Evolutionary conservation across 495 filamentous ascomycete genomes (phyloP).

Genomic region (Daldinia loculata): DNA sequence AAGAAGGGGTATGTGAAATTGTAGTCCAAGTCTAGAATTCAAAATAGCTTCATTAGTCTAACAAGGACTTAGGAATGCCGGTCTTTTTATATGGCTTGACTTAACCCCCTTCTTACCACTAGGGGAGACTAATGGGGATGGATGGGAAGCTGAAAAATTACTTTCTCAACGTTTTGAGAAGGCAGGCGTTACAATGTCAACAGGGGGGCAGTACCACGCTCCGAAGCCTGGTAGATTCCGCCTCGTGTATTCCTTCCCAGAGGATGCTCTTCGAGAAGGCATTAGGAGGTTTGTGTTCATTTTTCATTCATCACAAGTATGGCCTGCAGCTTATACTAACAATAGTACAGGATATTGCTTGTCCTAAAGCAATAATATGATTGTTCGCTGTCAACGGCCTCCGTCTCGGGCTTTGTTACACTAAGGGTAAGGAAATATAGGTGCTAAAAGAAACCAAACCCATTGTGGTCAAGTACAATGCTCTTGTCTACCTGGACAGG

Average conservation of each 20-base stretch:
- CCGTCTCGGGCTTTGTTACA: background rate
- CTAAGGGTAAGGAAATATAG: background rate
- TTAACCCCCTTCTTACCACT: slow-evolving; percentile 48
- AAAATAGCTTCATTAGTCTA: background rate
- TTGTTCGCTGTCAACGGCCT: background rate
- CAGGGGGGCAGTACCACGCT: slow-evolving; percentile 53
- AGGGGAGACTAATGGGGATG: slow-evolving; percentile 34
- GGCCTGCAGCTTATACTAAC: background rate
- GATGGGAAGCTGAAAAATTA: slow-evolving; percentile 43
- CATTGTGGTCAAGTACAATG: background rate
- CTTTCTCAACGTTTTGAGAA: slow-evolving; percentile 50
- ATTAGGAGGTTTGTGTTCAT: slow-evolving; percentile 51
- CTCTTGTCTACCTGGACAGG: background rate
- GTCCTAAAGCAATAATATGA: background rate
- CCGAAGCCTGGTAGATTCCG: slow-evolving; percentile 62
- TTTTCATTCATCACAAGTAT: background rate
- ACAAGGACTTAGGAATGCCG: slow-evolving; percentile 55
- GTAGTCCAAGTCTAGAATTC: background rate
- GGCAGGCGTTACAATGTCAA: slow-evolving; percentile 57
- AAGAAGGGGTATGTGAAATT: slow-evolving; percentile 28
- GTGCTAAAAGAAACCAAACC: background rate
- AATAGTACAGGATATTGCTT: slow-evolving; percentile 13
- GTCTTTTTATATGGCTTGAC: slow-evolving; percentile 69
- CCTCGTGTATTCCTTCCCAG: slow-evolving; percentile 58
- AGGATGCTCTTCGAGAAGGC: slow-evolving; percentile 52